A percentile compares a stretch with the other conserved stretches of the same genome.
phyloP scores from a whole-genome alignment of 192 early-diverging fungal genomes.

The Mortierella alpina region DNA sequence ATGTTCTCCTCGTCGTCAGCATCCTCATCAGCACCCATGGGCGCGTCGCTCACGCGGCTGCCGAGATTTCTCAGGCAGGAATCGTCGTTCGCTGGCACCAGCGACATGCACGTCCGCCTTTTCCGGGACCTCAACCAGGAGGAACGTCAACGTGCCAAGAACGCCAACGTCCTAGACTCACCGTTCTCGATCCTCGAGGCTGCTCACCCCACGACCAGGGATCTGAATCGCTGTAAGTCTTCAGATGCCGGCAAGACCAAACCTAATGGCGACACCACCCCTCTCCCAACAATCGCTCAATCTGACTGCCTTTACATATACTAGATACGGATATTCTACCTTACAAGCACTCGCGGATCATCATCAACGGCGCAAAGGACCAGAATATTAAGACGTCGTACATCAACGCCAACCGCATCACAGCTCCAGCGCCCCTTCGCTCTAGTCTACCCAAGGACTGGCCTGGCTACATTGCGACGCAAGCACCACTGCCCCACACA shows the following conservation, averaged over 20 bases:
- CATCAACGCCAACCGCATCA: slow-evolving; percentile 88
- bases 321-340: slow-evolving; percentile 33
- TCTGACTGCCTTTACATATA: slow-evolving; percentile 9
- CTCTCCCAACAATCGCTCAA: not conserved
- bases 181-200: slow-evolving; percentile 23
- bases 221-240: slow-evolving; percentile 56
- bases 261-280: not conserved
- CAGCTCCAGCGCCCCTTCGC: slow-evolving; percentile 56
- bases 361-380: not conserved
- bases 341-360: slow-evolving; percentile 27
- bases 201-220: not conserved
- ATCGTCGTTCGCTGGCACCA: not conserved
- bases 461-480: slow-evolving; percentile 87
- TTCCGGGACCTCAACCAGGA: slow-evolving; percentile 18
- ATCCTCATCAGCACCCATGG: slow-evolving; percentile 4
- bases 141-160: slow-evolving; percentile 25
- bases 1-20: slow-evolving; percentile 10
- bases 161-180: slow-evolving; percentile 5
- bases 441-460: slow-evolving; percentile 25
- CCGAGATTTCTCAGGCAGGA: slow-evolving; percentile 35
- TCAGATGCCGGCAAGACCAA: not conserved
- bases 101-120: not conserved
- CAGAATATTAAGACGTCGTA: not conserved
- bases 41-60: slow-evolving; percentile 5
- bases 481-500: slow-evolving; percentile 86